Percentiles rank a stretch among this genome's conserved stretches.
These are phyloP conservation scores for Rhytidiadelphus loreus DNA, from an alignment of 225 moss, liverwort and hornwort genomes.

Conservation along the genomic window DNA sequence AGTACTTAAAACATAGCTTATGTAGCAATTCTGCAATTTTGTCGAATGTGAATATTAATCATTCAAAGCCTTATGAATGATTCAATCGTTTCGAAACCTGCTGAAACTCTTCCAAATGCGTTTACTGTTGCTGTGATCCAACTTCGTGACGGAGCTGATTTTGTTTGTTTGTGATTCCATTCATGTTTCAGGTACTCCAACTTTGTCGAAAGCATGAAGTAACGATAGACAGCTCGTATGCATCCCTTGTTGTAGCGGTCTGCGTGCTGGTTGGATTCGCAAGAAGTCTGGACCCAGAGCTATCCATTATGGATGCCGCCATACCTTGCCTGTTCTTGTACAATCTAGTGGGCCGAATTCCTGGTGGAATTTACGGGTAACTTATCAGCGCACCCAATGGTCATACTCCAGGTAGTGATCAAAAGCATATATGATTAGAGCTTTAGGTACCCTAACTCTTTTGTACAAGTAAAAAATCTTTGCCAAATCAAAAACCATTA, in stretches of 20 bases:
- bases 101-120: not conserved
- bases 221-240: slow-evolving; percentile 86
- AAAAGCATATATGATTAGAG: not conserved
- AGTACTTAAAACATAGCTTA: not conserved
- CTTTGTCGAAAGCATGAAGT: slow-evolving; percentile 92
- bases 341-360: slow-evolving; percentile 82
- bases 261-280: slow-evolving; percentile 95
- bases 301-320: slow-evolving; percentile 97
- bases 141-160: not conserved
- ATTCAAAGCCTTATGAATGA: not conserved
- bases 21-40: not conserved
- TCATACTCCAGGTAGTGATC: not conserved
- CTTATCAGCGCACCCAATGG: not conserved
- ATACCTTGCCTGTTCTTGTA: slow-evolving; percentile 87
- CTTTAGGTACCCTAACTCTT: not conserved
- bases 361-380: slow-evolving; percentile 87
- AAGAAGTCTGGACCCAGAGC: slow-evolving; percentile 70
- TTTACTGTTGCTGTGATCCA: not conserved
- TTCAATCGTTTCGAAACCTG: not conserved
- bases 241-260: slow-evolving; percentile 74
- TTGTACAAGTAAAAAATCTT: not conserved
- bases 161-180: not conserved
- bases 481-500: not conserved
- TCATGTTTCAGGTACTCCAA: slow-evolving; percentile 56
- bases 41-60: not conserved